Evolutionary conservation across 1,284 basidiomycete species (phyloP), one percentile per base, ranked within the genome.

Genomic region (Porodaedalea pini): DNA sequence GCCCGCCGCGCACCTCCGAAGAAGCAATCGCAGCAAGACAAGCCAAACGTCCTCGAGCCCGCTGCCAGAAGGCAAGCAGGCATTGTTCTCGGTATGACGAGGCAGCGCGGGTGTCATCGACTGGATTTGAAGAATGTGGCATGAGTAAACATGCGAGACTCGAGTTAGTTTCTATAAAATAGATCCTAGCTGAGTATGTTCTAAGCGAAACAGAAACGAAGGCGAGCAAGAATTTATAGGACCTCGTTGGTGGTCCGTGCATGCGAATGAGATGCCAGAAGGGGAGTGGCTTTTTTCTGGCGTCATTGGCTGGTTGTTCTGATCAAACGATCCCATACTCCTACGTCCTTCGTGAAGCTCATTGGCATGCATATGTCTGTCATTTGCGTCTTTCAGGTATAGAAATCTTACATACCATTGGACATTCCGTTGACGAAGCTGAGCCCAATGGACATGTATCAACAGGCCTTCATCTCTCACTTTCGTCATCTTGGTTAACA

Each of bases 121-220:
- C 76, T 85, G 86, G 82, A 88, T 81, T 78, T 81, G 79, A 86
- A 86, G 79, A 77, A 82, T 82, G 82, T 73, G 85, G 85, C 86
- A 88, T 84, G 83, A 80, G 78, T 87, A 86, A 86, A 88, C 85
- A 86, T 87, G 86, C 86, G 82, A 86, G 84, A 88, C 84, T 86
- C 78, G 84, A 86, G 86, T 88, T 85, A 88, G 86, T 85, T 85
- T 83, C 86, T 88, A 85, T 88, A 84, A 80, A 88, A 89, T 79
- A 89, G 86, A 89, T 88, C 86, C 86, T 88, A 80, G 79, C 78
- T 86, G 86, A 89, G 86, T 88, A 88, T 88, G 86, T 87, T 88
- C 86, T 85, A 61, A 75, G 65, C 25, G 80, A 77, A 75, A 69
- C 67, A 59, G 29, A 0, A 41, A 29, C 58, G 54, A 60, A 56